Percentiles rank a stretch among this genome's conserved stretches.
Evolutionary conservation across 2,329 filamentous ascomycete species (phyloP).

Genomic region (Calonectria honghensis): DNA sequence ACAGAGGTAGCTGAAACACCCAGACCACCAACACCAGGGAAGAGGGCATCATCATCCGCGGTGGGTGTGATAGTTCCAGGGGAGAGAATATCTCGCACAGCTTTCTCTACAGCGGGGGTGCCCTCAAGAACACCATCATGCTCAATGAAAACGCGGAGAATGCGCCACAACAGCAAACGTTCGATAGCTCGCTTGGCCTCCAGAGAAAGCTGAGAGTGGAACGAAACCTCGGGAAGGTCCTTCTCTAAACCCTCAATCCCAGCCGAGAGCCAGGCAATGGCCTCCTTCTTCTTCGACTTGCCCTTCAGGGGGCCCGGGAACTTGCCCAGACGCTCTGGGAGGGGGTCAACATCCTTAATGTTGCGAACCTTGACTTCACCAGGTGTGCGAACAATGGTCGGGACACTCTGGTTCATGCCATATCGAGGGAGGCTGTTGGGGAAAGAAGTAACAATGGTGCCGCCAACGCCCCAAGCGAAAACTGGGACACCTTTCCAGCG

Average conservation of each 20-base stretch:
- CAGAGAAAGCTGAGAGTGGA: conserved; percentile 71
- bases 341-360: conserved; percentile 82
- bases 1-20: conserved; percentile 52
- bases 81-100: conserved; percentile 84
- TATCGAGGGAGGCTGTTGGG: conserved; percentile 93
- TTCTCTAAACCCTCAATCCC: conserved; percentile 86
- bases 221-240: conserved; percentile 68
- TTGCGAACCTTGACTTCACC: conserved; percentile 88
- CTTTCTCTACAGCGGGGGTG: conserved; percentile 80
- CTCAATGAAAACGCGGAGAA: conserved; percentile 88
- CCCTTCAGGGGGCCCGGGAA: conserved; percentile 93
- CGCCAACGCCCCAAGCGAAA: conserved; percentile 91
- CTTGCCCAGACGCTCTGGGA: conserved; percentile 82
- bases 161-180: conserved; percentile 89
- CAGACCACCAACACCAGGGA: conserved; percentile 51
- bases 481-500: conserved; percentile 94
- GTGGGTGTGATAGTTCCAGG: conserved; percentile 66
- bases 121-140: conserved; percentile 89
- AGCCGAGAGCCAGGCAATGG: conserved; percentile 84
- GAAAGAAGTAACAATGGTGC: conserved; percentile 87
- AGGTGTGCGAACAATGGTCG: conserved; percentile 87
- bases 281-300: conserved; percentile 97
- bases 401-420: conserved; percentile 81
- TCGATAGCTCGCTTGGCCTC: conserved; percentile 85
- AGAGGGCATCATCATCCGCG: conserved; percentile 53